Base-by-base conservation (phyloP, 305 asterid species). In the Solanum hybrid region DNA sequence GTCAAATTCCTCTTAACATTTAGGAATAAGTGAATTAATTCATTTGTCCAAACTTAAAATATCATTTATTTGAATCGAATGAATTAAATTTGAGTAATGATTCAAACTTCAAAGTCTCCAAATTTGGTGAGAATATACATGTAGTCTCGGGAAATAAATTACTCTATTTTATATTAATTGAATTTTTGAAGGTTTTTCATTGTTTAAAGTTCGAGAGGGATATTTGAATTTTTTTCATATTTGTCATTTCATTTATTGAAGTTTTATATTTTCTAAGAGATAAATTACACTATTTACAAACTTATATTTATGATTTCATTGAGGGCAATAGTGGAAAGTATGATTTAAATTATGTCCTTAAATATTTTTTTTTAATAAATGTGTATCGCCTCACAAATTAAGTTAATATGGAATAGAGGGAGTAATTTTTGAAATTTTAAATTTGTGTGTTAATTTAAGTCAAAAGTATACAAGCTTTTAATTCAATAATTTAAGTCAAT, bases 311-410 rank as follows among this genome's bases (percentile, higher is more conserved):
- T 51, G 8, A 17, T 15, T 51, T 6, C n/a, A 51, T 22, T 2
- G 1, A 2, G 0, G 1, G 0, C 9, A 51, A 51, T 51, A 51
- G 0, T 51, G n/a, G 0, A 15, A 5, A 51, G 1, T 51, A 51
- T 15, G 8, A 15, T 51, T 45, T 15, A 51, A 51, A 51, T 51
- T 51, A 6, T 51, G 9, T 15, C 9, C 3, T 51, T 51, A 15
- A 51, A 51, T 51, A 2, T 45, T 4, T 38, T 38, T 37, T 38
- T 10, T 40, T 15, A 51, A 51, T 51, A 51, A 15, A 51, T 51
- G 0, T 15, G 8, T 51, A 5, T 51, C 0, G 1, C n/a, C 9
- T 6, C 9, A 51, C 66, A 51, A 5, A 17, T 51, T 51, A 51
- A 51, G 9, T 51, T 51, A 51, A 15, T 0, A 0, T 5, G n/a